These are phyloP conservation scores for Fonsecaea multimorphosa DNA, from an alignment of 2,329 filamentous ascomycete genomes.

Conservation along the genomic window DNA sequence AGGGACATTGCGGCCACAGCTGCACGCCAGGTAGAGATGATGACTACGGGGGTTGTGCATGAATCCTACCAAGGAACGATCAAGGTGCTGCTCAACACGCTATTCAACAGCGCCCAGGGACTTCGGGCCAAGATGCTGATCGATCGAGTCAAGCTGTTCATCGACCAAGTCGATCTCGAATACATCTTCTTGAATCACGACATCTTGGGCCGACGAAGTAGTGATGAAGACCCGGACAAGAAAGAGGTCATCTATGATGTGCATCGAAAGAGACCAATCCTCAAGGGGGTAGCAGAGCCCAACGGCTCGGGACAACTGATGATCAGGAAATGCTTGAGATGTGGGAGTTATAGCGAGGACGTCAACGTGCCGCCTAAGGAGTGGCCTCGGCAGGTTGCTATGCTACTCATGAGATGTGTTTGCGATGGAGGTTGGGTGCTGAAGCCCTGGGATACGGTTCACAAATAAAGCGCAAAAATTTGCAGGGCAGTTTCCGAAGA, in stretches of 20 bases:
- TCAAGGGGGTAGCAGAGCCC: slow-evolving; percentile 27
- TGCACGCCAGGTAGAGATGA: slow-evolving; percentile 38
- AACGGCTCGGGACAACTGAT: slow-evolving; percentile 22
- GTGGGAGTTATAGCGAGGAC: slow-evolving; percentile 39
- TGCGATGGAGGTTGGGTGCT: slow-evolving; percentile 40
- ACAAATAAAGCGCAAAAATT: neutral
- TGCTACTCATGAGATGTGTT: slow-evolving; percentile 36
- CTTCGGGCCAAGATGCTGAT: slow-evolving; percentile 65
- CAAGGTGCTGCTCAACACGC: slow-evolving; percentile 70
- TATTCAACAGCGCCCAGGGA: slow-evolving; percentile 69
- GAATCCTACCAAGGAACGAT: slow-evolving; percentile 51
- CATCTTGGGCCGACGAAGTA: slow-evolving; percentile 28
- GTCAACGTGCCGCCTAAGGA: slow-evolving; percentile 31
- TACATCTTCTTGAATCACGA: slow-evolving; percentile 59
- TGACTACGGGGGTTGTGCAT: slow-evolving; percentile 36
- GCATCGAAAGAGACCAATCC: slow-evolving; percentile 36
- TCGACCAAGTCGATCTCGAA: slow-evolving; percentile 31
- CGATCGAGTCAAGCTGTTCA: slow-evolving; percentile 68
- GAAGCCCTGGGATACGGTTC: slow-evolving; percentile 30
- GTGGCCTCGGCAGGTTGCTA: slow-evolving; percentile 31
- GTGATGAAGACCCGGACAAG: slow-evolving; percentile 4
- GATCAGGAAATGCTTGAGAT: slow-evolving; percentile 38
- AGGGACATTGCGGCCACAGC: slow-evolving; percentile 32
- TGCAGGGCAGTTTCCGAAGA: neutral
- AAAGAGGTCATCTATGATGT: slow-evolving; percentile 33